Conservation (phyloP, 805 yeast species). For the Zygosaccharomyces gambellarensis region DNA sequence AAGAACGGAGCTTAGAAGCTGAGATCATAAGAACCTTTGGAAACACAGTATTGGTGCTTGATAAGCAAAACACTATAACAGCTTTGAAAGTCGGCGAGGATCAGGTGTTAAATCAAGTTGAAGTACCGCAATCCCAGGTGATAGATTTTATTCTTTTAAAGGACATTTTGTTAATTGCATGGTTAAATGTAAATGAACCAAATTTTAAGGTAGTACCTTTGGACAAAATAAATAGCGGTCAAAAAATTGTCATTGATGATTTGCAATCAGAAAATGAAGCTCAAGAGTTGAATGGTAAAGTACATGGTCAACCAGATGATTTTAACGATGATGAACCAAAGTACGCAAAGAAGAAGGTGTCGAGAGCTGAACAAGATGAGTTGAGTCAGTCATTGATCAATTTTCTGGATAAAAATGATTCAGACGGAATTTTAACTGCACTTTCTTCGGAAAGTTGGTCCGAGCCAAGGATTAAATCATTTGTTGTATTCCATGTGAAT, state of each 20-base stretch:
- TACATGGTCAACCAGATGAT: slow-evolving; percentile 18
- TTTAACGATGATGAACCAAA: slow-evolving; percentile 33
- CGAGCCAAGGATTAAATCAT: slow-evolving; percentile 26
- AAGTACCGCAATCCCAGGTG: slow-evolving; percentile 26
- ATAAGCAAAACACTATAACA: slow-evolving; percentile 19
- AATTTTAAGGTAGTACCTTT: slow-evolving; percentile 31
- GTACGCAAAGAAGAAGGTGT: slow-evolving; percentile 15
- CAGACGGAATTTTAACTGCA: slow-evolving; percentile 26
- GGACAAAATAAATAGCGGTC: slow-evolving; percentile 18
- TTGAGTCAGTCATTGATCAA: slow-evolving; percentile 26
- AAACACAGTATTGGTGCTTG: slow-evolving; percentile 21
- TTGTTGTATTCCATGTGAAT: slow-evolving; percentile 37
- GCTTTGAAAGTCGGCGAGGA: slow-evolving; percentile 33
- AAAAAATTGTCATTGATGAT: slow-evolving; percentile 31
- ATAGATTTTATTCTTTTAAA: slow-evolving; percentile 22
- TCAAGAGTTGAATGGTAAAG: slow-evolving; percentile 18
- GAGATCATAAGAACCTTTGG: slow-evolving; percentile 18
- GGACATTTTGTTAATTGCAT: slow-evolving; percentile 30
- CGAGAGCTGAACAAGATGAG: slow-evolving; percentile 29
- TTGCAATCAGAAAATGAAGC: slow-evolving; percentile 26
- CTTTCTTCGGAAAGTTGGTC: slow-evolving; percentile 26
- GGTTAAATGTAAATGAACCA: slow-evolving; percentile 39
- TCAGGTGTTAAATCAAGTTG: slow-evolving; percentile 33
- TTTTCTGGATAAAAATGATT: slow-evolving; percentile 27
- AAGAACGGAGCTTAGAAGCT: slow-evolving; percentile 24